Evolutionary conservation across 2,329 filamentous ascomycete species (phyloP).

Genomic region (Clonostachys rosea): DNA sequence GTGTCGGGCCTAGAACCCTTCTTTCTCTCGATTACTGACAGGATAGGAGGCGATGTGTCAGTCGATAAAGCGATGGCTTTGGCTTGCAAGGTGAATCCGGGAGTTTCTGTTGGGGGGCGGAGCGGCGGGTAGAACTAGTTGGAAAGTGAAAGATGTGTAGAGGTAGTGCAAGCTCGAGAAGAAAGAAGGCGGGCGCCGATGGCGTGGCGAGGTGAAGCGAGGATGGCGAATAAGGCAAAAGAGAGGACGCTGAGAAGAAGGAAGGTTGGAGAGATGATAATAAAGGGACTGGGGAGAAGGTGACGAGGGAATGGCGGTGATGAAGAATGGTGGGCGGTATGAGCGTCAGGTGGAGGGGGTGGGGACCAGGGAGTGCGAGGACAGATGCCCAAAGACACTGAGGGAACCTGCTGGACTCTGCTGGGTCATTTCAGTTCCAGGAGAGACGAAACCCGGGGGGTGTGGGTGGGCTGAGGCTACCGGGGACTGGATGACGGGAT

Average conservation of each 20-base stretch:
- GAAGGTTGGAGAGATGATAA: slow-evolving; percentile 18
- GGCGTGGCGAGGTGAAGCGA: slow-evolving; percentile 9
- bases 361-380: too few species aligned
- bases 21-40: not conserved
- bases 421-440: too few species aligned
- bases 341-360: too few species aligned
- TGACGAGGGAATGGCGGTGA: slow-evolving; percentile 24
- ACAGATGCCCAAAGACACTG: too few species aligned
- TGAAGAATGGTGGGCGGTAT: slow-evolving; percentile 18
- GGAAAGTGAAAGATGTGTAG: slow-evolving; percentile 8
- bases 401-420: too few species aligned
- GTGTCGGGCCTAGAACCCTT: not conserved
- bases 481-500: too few species aligned
- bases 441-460: too few species aligned
- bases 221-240: slow-evolving; percentile 14
- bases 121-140: slow-evolving; percentile 1
- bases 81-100: not conserved
- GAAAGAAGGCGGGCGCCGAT: slow-evolving; percentile 17
- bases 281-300: slow-evolving; percentile 16
- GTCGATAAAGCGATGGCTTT: not conserved
- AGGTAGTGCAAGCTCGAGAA: slow-evolving; percentile 23
- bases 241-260: slow-evolving; percentile 18
- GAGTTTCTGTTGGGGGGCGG: not conserved
- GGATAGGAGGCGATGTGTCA: not conserved
- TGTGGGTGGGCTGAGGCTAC: too few species aligned